Conservation (phyloP, 2,329 filamentous ascomycete genomes). For the Tothia fuscella region DNA sequence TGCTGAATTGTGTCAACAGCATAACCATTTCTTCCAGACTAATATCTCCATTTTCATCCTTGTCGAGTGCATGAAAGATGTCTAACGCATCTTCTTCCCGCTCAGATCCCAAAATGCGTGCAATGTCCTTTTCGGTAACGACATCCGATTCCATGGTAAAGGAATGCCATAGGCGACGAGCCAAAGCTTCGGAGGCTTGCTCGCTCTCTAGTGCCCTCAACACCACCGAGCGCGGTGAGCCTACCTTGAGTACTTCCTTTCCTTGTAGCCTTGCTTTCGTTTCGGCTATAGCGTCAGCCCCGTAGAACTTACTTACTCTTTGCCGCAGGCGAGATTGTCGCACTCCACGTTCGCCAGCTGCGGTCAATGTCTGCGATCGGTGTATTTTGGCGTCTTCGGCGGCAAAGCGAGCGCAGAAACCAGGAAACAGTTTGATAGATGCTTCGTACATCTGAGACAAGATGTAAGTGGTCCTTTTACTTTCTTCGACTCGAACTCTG, state of each 20-base stretch:
- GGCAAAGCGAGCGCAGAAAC: constrained; percentile 68
- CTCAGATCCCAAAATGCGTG: constrained; percentile 16
- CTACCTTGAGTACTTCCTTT: not conserved
- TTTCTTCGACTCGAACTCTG: constrained; percentile 60
- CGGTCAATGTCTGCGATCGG: constrained; percentile 18
- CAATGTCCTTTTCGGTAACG: constrained; percentile 10
- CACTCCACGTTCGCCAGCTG: not conserved
- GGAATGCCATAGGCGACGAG: constrained; percentile 22
- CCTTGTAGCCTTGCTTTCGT: constrained; percentile 13
- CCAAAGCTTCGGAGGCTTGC: constrained; percentile 21
- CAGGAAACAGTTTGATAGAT: constrained; percentile 67
- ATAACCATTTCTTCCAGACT: constrained; percentile 23
- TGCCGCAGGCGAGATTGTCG: constrained; percentile 35
- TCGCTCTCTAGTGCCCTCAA: constrained; percentile 19
- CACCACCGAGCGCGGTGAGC: constrained; percentile 16
- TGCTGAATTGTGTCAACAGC: constrained; percentile 18
- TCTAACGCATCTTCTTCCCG: constrained; percentile 17
- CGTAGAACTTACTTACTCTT: constrained; percentile 18
- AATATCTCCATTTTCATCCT: constrained; percentile 23
- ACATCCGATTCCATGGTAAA: constrained; percentile 20
- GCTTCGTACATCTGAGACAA: constrained; percentile 69
- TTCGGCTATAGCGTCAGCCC: constrained; percentile 38
- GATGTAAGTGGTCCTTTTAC: constrained; percentile 62
- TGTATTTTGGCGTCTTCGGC: constrained; percentile 72
- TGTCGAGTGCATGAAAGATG: constrained; percentile 21